Base-by-base conservation (phyloP, 208 protist species). In the Wallacemonas sp. region DNA sequence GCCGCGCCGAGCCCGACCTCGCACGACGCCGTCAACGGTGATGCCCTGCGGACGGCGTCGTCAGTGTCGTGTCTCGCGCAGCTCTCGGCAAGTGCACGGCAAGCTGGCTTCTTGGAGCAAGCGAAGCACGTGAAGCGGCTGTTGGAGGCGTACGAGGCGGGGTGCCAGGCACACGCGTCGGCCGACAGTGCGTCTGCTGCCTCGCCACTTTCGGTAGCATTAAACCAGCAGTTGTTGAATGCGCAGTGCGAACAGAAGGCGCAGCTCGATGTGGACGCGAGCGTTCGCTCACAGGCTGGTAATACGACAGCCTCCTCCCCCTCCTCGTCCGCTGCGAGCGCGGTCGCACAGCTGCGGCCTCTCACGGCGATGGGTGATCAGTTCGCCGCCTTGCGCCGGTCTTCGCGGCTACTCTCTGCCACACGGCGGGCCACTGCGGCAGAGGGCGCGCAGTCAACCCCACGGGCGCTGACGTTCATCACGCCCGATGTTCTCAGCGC, bases 71-170 rank as follows among this genome's bases (percentile, higher is more conserved):
- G 42, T n/a, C 55, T 62, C 36, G 13, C 22, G 3, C 39, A 62
- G 37, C 39, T 30, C 33, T 37, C 26, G 3, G 36, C 29, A 4
- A 42, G 21, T 24, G 55, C 55, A 3, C 4, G 34, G 37, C 55
- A 19, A 8, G 38, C n/a, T 24, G 55, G 36, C 8, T 32, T 46
- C n/a, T 3, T 62, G n/a, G 29, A 34, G 10, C 38, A 48, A 36
- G 55, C 55, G 5, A 46, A 5, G 19, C 36, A 62, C 8, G 30
- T 73, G 37, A 61, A 66, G 19, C 61, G 27, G 24, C 62, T 81
- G 17, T 61, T 81, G 63, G 55, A 77, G 22, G 57, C 69, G 32
- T 81, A 78, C 71, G 71, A 77, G 26, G 39, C 53, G 32, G 12
- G 8, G 60, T 45, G 65, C 55, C 50, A 61, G 33, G 32, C 57